A percentile compares a stretch with the other conserved stretches of the same genome.
These are phyloP conservation scores for Neurospora pannonica DNA, from an alignment of 495 filamentous ascomycete species.

Conservation along the genomic window DNA sequence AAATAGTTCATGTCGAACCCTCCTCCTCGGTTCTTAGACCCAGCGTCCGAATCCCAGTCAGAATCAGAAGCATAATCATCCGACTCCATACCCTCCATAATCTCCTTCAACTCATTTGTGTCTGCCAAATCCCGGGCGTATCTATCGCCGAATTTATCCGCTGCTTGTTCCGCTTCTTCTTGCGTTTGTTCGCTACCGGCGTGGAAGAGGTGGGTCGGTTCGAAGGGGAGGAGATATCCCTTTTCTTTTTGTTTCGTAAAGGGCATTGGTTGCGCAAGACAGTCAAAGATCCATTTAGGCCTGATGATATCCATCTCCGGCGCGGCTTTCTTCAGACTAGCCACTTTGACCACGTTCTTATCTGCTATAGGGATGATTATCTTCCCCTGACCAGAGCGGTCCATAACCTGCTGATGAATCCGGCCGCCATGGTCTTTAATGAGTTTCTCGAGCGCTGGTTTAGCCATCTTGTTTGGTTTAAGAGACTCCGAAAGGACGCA, in stretches of 20 bases:
- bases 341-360: slow-evolving; percentile 76
- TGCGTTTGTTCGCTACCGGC: slow-evolving; percentile 23
- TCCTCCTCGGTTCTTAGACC: background rate
- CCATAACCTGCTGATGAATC: slow-evolving; percentile 57
- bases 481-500: slow-evolving; percentile 47
- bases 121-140: slow-evolving; percentile 60
- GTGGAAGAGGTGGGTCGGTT: slow-evolving; percentile 45
- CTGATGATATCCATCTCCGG: slow-evolving; percentile 56
- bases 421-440: slow-evolving; percentile 84
- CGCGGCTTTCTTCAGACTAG: slow-evolving; percentile 63
- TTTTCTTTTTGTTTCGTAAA: slow-evolving; percentile 56
- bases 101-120: slow-evolving; percentile 51
- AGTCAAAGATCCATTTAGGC: slow-evolving; percentile 80
- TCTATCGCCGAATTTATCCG: slow-evolving; percentile 76
- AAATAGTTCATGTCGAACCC: slow-evolving; percentile 32
- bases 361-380: slow-evolving; percentile 69
- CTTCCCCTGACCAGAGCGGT: slow-evolving; percentile 28
- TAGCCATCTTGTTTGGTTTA: slow-evolving; percentile 53
- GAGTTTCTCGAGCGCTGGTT: slow-evolving; percentile 72
- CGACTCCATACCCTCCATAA: slow-evolving; percentile 40
- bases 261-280: slow-evolving; percentile 51
- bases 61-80: background rate
- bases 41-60: background rate
- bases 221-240: slow-evolving; percentile 40
- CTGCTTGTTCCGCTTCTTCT: slow-evolving; percentile 32